These are phyloP conservation scores for Coemansia sp. DNA, from an alignment of 192 early-diverging fungal species.

Conservation along the genomic window DNA sequence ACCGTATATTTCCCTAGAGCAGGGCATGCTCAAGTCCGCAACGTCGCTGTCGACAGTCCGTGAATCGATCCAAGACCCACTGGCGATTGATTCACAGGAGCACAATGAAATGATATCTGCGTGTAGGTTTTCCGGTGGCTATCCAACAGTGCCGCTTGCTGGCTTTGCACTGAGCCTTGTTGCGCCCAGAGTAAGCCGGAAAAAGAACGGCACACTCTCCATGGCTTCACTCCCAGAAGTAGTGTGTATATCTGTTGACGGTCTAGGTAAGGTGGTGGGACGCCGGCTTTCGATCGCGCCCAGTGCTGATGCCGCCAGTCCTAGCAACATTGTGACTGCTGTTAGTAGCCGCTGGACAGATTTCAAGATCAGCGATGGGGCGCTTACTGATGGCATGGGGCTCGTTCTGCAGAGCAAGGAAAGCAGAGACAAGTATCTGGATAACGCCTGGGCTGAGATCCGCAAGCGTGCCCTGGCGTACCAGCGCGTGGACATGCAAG, in stretches of 20 bases:
- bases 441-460: constrained; percentile 25
- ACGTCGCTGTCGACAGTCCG: constrained; percentile 1
- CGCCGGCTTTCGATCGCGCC: constrained; percentile 13
- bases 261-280: constrained; percentile 25
- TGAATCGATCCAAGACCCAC: constrained; percentile 24
- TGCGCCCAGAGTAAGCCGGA: background rate
- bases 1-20: constrained; percentile 33
- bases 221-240: background rate
- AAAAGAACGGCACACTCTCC: background rate
- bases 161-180: constrained; percentile 16
- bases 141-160: constrained; percentile 19
- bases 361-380: background rate
- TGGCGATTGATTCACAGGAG: constrained; percentile 33
- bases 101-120: constrained; percentile 18
- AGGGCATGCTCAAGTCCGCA: constrained; percentile 24
- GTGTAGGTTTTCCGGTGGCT: constrained; percentile 14
- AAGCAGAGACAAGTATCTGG: constrained; percentile 4
- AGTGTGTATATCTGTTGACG: constrained; percentile 29
- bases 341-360: background rate
- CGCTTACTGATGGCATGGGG: constrained; percentile 24
- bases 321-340: background rate
- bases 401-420: constrained; percentile 12
- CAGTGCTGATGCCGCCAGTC: background rate
- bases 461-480: constrained; percentile 25
- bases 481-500: constrained; percentile 29